Evolutionary conservation across 805 yeast genomes (phyloP).

Genomic region (Nematodospora valgi): DNA sequence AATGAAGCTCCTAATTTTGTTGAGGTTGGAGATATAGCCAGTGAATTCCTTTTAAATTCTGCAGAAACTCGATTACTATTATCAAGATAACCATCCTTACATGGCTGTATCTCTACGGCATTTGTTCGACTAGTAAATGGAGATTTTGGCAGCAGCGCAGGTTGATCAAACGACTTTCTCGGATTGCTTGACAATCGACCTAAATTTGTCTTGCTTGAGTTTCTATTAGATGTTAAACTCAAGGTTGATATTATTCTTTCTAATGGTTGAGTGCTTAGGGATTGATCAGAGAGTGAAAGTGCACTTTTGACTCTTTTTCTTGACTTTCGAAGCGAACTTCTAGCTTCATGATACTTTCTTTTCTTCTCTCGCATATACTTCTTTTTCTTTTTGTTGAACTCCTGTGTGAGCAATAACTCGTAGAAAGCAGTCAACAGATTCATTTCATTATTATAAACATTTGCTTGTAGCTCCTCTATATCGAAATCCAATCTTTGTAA

Average conservation of each 20-base stretch:
- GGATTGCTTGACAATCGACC: conserved; percentile 3
- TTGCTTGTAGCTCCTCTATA: conserved; percentile 52
- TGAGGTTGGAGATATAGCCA: conserved; percentile 4
- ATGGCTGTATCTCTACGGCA: too few relatives aligned
- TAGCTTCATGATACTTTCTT: conserved; percentile 30
- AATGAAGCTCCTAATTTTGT: conserved; percentile 4
- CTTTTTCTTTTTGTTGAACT: conserved; percentile 33
- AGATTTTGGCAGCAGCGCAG: background rate
- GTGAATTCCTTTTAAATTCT: conserved; percentile 4
- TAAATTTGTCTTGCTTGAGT: conserved; percentile 10
- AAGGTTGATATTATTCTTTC: conserved; percentile 36
- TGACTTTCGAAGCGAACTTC: conserved; percentile 27
- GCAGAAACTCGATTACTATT: too few relatives aligned
- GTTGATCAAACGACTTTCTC: conserved; percentile 7
- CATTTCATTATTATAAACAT: conserved; percentile 57
- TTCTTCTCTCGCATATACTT: conserved; percentile 28
- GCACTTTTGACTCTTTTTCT: conserved; percentile 35
- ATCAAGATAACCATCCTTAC: too few relatives aligned
- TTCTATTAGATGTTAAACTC: conserved; percentile 27
- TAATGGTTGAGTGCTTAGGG: conserved; percentile 27
- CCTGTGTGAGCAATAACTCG: conserved; percentile 60
- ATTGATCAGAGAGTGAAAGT: conserved; percentile 30
- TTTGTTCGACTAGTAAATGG: background rate
- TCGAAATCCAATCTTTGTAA: conserved; percentile 63
- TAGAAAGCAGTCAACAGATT: conserved; percentile 75